Evolutionary conservation across 768 basidiomycete genomes (phyloP).

Genomic region (Asterophora lycoperdoides): DNA sequence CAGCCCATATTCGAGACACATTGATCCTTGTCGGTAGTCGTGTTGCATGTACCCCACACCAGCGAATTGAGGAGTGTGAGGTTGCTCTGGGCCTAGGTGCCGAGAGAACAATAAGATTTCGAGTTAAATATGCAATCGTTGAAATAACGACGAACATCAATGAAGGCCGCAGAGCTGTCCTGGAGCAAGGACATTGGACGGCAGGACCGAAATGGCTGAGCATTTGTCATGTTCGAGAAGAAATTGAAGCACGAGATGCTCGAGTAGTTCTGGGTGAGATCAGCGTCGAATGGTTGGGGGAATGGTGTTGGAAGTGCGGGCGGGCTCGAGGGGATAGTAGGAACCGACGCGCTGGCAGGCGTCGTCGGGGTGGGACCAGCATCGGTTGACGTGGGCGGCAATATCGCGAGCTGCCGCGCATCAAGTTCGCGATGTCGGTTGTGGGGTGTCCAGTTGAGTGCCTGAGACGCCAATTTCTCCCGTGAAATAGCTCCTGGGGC

Average conservation of each 20-base stretch:
- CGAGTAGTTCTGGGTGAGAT: constrained; percentile 62
- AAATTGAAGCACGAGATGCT: constrained; percentile 62
- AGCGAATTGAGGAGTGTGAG: constrained; percentile 59
- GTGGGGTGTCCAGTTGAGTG: constrained; percentile 37
- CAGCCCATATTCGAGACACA: constrained; percentile 67
- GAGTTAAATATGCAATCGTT: not conserved
- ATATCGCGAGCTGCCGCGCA: constrained; percentile 12
- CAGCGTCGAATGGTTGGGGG: constrained; percentile 68
- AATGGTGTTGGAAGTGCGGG: constrained; percentile 70
- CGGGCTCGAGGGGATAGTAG: constrained; percentile 45
- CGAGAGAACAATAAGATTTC: too few species aligned
- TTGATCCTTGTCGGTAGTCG: constrained; percentile 38
- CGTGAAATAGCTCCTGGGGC: constrained; percentile 23
- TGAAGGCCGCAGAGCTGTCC: constrained; percentile 49
- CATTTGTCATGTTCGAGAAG: constrained; percentile 70
- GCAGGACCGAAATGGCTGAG: constrained; percentile 61
- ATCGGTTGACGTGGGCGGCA: constrained; percentile 13
- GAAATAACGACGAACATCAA: constrained; percentile 38
- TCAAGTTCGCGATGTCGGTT: constrained; percentile 34
- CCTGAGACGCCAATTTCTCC: constrained; percentile 25
- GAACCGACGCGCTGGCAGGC: constrained; percentile 29
- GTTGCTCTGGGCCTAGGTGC: constrained; percentile 56
- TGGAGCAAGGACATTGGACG: constrained; percentile 70
- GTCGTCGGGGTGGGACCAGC: constrained; percentile 14
- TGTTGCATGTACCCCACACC: constrained; percentile 81